Evolutionary conservation across 2,329 filamentous ascomycete species (phyloP), one percentile per base, ranked within the genome.

Genomic region (Penicillium italicum): DNA sequence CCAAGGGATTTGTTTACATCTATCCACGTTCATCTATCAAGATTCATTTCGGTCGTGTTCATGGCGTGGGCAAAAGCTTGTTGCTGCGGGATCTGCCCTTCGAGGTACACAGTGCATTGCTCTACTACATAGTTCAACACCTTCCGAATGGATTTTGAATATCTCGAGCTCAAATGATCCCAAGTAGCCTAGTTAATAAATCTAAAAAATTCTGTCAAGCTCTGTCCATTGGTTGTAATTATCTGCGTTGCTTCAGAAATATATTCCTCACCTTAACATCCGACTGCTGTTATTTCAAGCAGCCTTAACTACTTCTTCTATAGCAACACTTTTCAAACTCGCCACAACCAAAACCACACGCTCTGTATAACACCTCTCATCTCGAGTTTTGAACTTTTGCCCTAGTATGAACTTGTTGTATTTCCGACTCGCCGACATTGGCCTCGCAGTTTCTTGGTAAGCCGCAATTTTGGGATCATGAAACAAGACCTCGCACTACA

Each of bases 311-410:
- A 82, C 72, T 44, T 80, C 74, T 20, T 79, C 72, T 0, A 80
- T 69, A 2, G 60, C 40, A 1, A 76, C 38, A 0, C 74, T 77
- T 56, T 78, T 80, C 47, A 82, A 52, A 8, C 79, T 79, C 2
- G 79, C 79, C 5, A 81, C 77, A 1, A 80, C 66, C 46, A 74
- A 67, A 0, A 77, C 79, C 33, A 82, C 78, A 43, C 74, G 68
- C 38, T 76, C 75, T 12, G 82, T 78, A 0, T 66, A 68, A 58
- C 79, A 81, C 45, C 79, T 81, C 62, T 82, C 79, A 57, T 82
- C 81, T 38, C 67, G 49, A 5, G 57, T 60, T 50, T 82, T 82
- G 2, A 82, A 72, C 77, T 81, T 80, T 31, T 68, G 68, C 0
- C 72, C 74, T 8, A 58, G 34, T 45, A 77, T 71, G 58, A 78